A percentile compares a stretch with the other conserved stretches of the same genome.
phyloP scores from a whole-genome alignment of 345 rosid genomes.

The Populus ilicifolia region DNA sequence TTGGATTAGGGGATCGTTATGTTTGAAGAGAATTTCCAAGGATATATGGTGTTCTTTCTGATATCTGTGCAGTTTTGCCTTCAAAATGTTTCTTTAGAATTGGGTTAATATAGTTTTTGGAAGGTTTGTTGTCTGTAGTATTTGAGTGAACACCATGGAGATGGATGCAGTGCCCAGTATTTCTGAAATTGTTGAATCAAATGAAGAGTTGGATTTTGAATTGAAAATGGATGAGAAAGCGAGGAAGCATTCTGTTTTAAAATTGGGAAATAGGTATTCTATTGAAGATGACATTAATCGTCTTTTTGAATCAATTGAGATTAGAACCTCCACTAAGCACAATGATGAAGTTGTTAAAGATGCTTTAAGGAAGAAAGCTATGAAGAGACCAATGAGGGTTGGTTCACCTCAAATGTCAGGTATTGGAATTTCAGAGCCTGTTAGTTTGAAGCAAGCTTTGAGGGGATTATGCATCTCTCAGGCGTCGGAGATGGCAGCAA shows the following conservation, averaged over 20 bases:
- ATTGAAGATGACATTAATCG: constrained; percentile 71
- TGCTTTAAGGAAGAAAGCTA: constrained; percentile 49
- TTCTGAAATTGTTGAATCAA: constrained; percentile 57
- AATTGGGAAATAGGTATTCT: constrained; percentile 43
- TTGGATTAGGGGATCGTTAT: constrained; percentile 26
- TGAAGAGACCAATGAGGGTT: constrained; percentile 65
- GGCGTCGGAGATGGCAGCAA: constrained; percentile 84
- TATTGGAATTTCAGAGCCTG: constrained; percentile 64
- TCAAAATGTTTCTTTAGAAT: constrained; percentile 25
- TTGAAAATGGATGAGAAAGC: constrained; percentile 22
- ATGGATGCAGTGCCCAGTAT: constrained; percentile 40
- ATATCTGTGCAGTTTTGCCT: constrained; percentile 15
- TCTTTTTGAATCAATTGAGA: constrained; percentile 57
- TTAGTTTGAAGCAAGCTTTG: constrained; percentile 78
- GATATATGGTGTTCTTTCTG: constrained; percentile 13
- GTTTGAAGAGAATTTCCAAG: constrained; percentile 23
- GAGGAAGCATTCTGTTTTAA: constrained; percentile 23
- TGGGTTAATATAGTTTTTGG: constrained; percentile 35
- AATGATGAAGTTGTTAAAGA: constrained; percentile 36
- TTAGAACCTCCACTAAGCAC: constrained; percentile 42
- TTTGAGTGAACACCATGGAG: constrained; percentile 15
- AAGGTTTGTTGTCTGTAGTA: constrained; percentile 3
- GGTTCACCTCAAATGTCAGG: constrained; percentile 54
- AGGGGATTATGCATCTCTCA: constrained; percentile 78
- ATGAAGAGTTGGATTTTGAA: constrained; percentile 33